Evolutionary conservation across 1,284 basidiomycete species (phyloP).

Genomic region (Cryptococcus sp.): DNA sequence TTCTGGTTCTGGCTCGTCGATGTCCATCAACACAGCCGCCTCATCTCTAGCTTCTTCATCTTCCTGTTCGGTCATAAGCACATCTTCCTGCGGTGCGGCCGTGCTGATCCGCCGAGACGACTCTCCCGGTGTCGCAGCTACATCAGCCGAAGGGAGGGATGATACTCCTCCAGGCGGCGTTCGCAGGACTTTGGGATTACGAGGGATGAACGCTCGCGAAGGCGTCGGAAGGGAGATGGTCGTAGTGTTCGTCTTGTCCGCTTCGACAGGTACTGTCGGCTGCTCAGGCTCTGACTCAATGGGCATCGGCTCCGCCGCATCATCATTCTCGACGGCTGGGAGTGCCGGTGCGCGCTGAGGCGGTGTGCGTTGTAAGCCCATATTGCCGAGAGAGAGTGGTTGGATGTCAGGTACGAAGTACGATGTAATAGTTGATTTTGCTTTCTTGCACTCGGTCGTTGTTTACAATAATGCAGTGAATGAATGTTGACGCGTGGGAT

Average conservation of each 20-base stretch:
- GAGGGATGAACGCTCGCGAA: constrained; percentile 24
- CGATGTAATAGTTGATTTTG: neutral
- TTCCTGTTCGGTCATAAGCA: neutral
- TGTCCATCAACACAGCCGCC: constrained; percentile 1
- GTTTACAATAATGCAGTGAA: neutral
- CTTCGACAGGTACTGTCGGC: neutral
- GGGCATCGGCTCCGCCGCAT: neutral
- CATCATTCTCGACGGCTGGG: neutral
- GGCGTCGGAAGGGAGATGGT: constrained; percentile 14
- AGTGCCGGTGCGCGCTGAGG: constrained; percentile 8
- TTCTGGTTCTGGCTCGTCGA: constrained; percentile 8
- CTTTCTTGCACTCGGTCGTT: neutral
- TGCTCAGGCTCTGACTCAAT: neutral
- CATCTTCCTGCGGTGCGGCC: too few relatives aligned
- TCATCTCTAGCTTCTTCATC: neutral
- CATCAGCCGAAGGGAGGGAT: too few relatives aligned
- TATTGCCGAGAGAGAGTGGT: constrained; percentile 5
- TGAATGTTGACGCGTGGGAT: neutral
- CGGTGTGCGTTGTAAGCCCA: constrained; percentile 42
- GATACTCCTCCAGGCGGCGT: constrained; percentile 14
- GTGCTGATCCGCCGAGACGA: too few relatives aligned
- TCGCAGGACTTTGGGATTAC: constrained; percentile 29
- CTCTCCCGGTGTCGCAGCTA: too few relatives aligned
- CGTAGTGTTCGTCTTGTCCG: constrained; percentile 10
- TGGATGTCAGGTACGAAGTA: neutral